Percentiles rank a stretch among this genome's conserved stretches.
phyloP scores from a whole-genome alignment of 768 basidiomycete species.

The Kwoniella shandongensis region DNA sequence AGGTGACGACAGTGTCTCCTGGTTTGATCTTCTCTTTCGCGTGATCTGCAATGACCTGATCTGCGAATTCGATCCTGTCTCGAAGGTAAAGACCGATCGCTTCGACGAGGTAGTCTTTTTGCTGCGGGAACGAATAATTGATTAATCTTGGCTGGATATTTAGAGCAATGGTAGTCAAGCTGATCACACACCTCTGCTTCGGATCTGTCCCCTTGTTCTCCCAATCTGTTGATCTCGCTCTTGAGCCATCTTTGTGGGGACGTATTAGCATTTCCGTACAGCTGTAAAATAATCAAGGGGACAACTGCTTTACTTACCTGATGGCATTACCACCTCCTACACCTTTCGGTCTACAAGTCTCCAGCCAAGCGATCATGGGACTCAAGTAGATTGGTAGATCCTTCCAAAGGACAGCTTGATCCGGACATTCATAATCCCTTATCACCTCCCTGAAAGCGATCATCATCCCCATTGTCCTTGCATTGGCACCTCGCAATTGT shows the following conservation, averaged over 20 bases:
- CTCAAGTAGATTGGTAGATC: slow-evolving; percentile 40
- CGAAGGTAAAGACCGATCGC: slow-evolving; percentile 92
- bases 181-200: slow-evolving; percentile 82
- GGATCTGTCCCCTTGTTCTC: slow-evolving; percentile 67
- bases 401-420: slow-evolving; percentile 38
- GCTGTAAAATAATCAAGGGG: background rate
- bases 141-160: slow-evolving; percentile 7
- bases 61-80: slow-evolving; percentile 89
- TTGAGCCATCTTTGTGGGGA: slow-evolving; percentile 93
- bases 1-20: slow-evolving; percentile 88
- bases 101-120: slow-evolving; percentile 76
- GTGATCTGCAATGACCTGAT: slow-evolving; percentile 84
- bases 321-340: slow-evolving; percentile 53
- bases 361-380: slow-evolving; percentile 40
- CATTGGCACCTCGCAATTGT: slow-evolving; percentile 90
- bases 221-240: slow-evolving; percentile 86
- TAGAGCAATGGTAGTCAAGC: background rate
- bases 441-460: slow-evolving; percentile 84
- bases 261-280: background rate
- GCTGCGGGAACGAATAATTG: slow-evolving; percentile 57
- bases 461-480: slow-evolving; percentile 88
- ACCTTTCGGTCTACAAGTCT: slow-evolving; percentile 50
- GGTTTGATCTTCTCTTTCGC: slow-evolving; percentile 92
- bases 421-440: slow-evolving; percentile 51
- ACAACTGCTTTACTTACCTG: slow-evolving; percentile 27